Base-by-base conservation (phyloP, 2,329 filamentous ascomycete genomes). In the Aspergillus neotritici region DNA sequence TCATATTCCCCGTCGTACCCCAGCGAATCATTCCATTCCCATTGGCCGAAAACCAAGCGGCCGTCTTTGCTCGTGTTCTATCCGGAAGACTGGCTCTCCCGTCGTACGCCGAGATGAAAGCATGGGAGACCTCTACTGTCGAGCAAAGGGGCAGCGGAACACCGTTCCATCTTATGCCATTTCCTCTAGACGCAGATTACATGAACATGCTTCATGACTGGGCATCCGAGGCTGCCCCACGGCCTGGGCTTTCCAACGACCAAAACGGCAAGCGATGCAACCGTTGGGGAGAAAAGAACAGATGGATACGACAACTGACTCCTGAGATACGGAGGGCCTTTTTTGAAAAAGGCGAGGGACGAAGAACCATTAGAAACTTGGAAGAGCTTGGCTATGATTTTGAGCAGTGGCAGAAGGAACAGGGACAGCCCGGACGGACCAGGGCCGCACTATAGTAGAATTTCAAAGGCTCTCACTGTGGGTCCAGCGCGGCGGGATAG, bases 11-110 rank as follows among this genome's bases (percentile, higher is more conserved):
- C 0, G 80, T 79, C 0, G 71, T 96, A 31, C 83, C 86, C 12
- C 84, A 89, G 60, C 85, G 84, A 53, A 79, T 93, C n/a, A 84
- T 94, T n/a, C 91, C 91, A 0, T 94, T 94, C 61, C 84, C 87
- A 0, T 57, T 93, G 1, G 77, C 83, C 0, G 88, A 96, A 67
- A 81, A 79, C 5, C 90, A 96, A 65, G 81, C 82, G 1, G 84
- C 89, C 0, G 78, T 87, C 0, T 74, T 94, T 35, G 80, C 89
- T 2, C 79, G 87, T 1, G 77, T 90, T 0, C 94, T 87, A 78
- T 79, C 87, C 1, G 84, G 86, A 29, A 70, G 79, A 1, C 69
- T 95, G 1, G 50, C 66, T 0, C 69, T 95, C 7, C 89, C 89
- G 0, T 58, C 77, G 0, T 62, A 61, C 1, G 60, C 69, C 0